phyloP scores from a whole-genome alignment of 139 green algal species.

The Chlorella sp. region DNA sequence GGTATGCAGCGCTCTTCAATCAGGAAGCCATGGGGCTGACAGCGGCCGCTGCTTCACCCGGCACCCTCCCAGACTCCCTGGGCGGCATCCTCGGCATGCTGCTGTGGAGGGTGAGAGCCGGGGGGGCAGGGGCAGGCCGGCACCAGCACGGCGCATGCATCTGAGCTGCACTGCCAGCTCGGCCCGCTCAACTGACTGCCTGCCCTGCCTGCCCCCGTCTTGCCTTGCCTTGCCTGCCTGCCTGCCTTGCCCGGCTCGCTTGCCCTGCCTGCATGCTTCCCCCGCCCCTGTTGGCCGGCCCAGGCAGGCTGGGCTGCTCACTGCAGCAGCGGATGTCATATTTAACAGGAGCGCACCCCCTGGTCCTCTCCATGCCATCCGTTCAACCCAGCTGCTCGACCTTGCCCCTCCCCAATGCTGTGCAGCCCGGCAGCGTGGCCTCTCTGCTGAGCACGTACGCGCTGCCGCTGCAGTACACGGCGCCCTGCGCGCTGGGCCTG shows the following conservation, averaged over 20 bases:
- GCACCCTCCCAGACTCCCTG: neutral
- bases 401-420: too few relatives aligned
- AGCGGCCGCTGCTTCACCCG: neutral
- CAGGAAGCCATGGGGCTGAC: neutral
- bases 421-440: slow-evolving; percentile 3
- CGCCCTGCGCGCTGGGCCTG: neutral
- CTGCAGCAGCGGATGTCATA: too few relatives aligned
- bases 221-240: neutral
- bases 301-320: neutral
- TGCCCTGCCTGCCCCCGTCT: too few relatives aligned
- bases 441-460: neutral
- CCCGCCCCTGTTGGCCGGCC: neutral
- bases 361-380: neutral
- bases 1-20: neutral
- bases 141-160: neutral
- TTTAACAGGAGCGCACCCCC: too few relatives aligned
- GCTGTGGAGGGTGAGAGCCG: slow-evolving; percentile 12
- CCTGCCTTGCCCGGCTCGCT: too few relatives aligned
- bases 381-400: too few relatives aligned
- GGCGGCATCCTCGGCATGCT: neutral
- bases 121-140: neutral
- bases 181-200: neutral
- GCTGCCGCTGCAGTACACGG: neutral
- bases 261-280: neutral
- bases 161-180: neutral